phyloP scores from a whole-genome alignment of 2,329 filamentous ascomycete species.

The Fusarium zealandicum region DNA sequence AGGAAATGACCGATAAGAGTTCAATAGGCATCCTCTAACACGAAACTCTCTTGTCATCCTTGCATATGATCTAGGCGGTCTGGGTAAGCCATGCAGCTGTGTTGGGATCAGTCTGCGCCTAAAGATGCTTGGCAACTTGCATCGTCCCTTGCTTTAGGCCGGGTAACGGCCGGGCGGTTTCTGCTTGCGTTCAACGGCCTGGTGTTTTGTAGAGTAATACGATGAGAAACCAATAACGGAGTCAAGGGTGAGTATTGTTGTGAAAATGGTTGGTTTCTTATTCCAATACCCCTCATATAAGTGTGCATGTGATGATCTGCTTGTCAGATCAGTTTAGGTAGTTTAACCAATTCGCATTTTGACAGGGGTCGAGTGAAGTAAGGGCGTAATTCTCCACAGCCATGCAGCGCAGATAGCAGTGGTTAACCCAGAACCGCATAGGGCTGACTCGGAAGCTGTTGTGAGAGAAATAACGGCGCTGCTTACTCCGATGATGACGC shows the following conservation, averaged over 20 bases:
- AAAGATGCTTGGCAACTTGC: background rate
- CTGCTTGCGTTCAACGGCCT: background rate
- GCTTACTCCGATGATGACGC: conserved; percentile 5
- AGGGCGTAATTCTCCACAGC: conserved; percentile 1
- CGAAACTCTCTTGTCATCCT: conserved; percentile 1
- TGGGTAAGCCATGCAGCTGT: conserved; percentile 4
- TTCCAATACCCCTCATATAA: too few species aligned
- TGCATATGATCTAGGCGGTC: conserved; percentile 2
- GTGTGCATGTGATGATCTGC: too few species aligned
- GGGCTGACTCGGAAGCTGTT: conserved; percentile 5
- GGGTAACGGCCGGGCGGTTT: background rate
- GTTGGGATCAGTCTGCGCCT: background rate
- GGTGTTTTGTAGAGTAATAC: background rate
- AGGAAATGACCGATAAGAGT: background rate
- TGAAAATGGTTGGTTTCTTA: background rate
- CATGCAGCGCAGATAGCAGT: background rate
- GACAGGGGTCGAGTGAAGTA: conserved; percentile 1
- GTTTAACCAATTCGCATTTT: too few species aligned
- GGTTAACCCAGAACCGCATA: background rate
- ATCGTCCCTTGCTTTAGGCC: conserved; percentile 13
- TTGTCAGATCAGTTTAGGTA: too few species aligned
- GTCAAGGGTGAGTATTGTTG: background rate
- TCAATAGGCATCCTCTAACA: background rate
- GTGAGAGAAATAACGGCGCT: background rate
- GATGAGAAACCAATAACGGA: too few species aligned